Evolutionary conservation across 331 rosid species (phyloP), one percentile per base, ranked within the genome.

Genomic region (Quercus phellos): DNA sequence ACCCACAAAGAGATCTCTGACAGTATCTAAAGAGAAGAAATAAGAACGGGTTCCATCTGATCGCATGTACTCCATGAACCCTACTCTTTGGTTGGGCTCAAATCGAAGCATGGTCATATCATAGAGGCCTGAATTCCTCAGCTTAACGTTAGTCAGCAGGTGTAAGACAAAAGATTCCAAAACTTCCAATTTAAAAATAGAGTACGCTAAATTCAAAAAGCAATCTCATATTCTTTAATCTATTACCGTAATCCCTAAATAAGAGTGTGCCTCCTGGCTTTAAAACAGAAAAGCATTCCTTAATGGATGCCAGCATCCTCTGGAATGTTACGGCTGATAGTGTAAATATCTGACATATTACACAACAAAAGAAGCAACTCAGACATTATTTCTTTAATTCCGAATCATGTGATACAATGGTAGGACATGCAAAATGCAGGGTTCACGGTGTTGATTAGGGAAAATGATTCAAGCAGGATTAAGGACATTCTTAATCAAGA

Each of bases 51-150:
- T 92, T 78, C 97, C 97, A 72, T 93, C 98, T 13, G 90, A 84
- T 66, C 98, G 85, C 84, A 83, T 79, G 85, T 93, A 93, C 71
- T 91, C 94, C 92, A 94, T 88, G 77, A 87, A 87, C 35, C 94
- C 94, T 46, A 87, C 91, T 83, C 81, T 84, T 85, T 89, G 90
- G 55, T 85, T 86, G 27, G 56, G 73, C 83, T 85, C 88, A 80
- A 91, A 93, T 64, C 98, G 93, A 87, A 91, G 96, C 99, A 94
- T 94, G 11, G 94, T 88, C 99, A 92, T 94, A 86, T 94, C 99
- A 78, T 92, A 94, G 72, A 94, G 96, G 82, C 98, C 99, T 94
- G 90, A 55, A 66, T 78, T 81, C 63, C 80, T 17, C 54, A 66
- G 50, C 59, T 54, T 67, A 78, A 56, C 77, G 73, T 82, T 71